Evolutionary conservation across 2,329 filamentous ascomycete genomes (phyloP), one percentile per base, ranked within the genome.

Genomic region (Ceratocystis diversiconidia): DNA sequence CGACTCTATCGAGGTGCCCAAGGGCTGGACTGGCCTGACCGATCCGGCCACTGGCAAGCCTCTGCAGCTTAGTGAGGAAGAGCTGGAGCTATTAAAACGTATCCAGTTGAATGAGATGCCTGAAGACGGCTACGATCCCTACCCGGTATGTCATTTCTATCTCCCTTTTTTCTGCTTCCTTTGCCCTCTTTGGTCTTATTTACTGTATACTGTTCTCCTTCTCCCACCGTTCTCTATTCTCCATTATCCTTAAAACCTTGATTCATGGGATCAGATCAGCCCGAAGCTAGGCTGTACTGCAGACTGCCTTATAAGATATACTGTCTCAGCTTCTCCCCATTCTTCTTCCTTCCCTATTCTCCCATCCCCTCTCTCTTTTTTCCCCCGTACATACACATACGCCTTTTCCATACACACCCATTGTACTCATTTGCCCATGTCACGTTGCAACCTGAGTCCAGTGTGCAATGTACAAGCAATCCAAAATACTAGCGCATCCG

Each of bases 11-110:
- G 94, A 99, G 73, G 80, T 99, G 44, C 94, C 94, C 15, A 91
- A 96, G 79, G 94, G 92, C 69, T 99, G 92, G 91, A 99, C 94
- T 64, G 94, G 92, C 66, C 79, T 97, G 69, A 96, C 91, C 7
- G 94, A 99, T 75, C 91, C 92, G 4, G 84, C 89, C 60, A 99
- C 95, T 4, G 95, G 94, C 69, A 95, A 96, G 75, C 92, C 92
- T 25, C 77, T 99, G 70, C 86, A 95, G 72, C 80, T 99, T 62
- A 95, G 83, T 72, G 84, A 87, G 68, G 89, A 96, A 69, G 92
- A 99, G 75, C 76, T 99, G 70, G 89, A 96, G 73, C 84, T 97
- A 67, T 79, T 99, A 69, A 88, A 87, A 72, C 89, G 90, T 72
- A 83, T 99, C 62, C 92, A 96, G 71, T 86, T 89, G 77, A 92